Evolutionary conservation across 768 basidiomycete species (phyloP).

Genomic region (Psilocybe tampanensis): DNA sequence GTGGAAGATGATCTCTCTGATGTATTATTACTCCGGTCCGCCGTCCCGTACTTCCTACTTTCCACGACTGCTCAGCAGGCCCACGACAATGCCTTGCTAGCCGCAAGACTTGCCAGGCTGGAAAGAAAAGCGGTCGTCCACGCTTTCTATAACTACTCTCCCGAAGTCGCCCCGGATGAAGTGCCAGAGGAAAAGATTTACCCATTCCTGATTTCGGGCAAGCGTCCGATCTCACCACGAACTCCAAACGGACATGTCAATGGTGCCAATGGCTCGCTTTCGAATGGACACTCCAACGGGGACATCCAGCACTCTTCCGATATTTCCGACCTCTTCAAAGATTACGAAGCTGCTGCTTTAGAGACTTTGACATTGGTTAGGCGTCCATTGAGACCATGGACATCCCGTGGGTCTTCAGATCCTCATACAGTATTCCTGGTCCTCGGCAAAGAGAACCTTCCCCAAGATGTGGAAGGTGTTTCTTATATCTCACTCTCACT

Average conservation of each 20-base stretch:
- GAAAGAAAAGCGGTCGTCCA: constrained; percentile 84
- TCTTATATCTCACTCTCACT: constrained; percentile 67
- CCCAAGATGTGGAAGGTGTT: constrained; percentile 54
- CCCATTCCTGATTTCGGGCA: constrained; percentile 59
- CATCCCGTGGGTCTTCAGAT: constrained; percentile 49
- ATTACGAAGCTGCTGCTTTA: constrained; percentile 70
- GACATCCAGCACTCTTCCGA: constrained; percentile 24
- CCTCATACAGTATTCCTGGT: constrained; percentile 72
- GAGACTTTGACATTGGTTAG: constrained; percentile 65
- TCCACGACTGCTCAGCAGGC: constrained; percentile 80
- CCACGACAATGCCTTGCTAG: constrained; percentile 88
- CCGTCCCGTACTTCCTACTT: constrained; percentile 80
- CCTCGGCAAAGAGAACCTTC: constrained; percentile 55
- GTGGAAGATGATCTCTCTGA: constrained; percentile 69
- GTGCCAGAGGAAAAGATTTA: constrained; percentile 60
- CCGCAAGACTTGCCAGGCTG: constrained; percentile 73
- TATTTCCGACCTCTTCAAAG: constrained; percentile 44
- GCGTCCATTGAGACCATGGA: constrained; percentile 61
- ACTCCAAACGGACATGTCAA: constrained; percentile 33
- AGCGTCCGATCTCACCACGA: constrained; percentile 38
- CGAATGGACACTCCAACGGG: constrained; percentile 29
- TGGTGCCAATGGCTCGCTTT: constrained; percentile 22
- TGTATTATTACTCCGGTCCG: constrained; percentile 74
- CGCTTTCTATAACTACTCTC: constrained; percentile 60
- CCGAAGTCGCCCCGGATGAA: constrained; percentile 45